Conservation (phyloP, 805 yeast species). For the Schizosaccharomyces cryophilus region DNA sequence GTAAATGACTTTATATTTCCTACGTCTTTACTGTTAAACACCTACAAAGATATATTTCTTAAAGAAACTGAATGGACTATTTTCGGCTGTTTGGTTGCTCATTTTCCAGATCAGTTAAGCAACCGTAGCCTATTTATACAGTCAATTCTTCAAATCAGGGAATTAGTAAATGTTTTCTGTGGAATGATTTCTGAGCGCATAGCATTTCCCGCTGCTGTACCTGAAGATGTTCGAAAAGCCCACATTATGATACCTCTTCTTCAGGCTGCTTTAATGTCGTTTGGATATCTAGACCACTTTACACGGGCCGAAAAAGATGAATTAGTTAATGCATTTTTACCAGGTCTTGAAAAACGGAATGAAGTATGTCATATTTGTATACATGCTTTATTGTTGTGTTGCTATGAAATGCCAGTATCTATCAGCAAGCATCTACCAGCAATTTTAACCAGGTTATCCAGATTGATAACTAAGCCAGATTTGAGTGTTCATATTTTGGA, state of each 20-base stretch:
- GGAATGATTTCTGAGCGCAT: constrained; percentile 28
- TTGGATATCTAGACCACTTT: constrained; percentile 33
- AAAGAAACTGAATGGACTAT: constrained; percentile 43
- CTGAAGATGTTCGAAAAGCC: constrained; percentile 24
- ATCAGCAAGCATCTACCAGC: constrained; percentile 36
- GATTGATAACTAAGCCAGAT: constrained; percentile 43
- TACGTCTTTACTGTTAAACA: constrained; percentile 21
- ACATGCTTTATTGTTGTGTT: constrained; percentile 49
- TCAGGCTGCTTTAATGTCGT: constrained; percentile 27
- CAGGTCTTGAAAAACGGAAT: constrained; percentile 51
- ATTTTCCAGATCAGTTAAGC: constrained; percentile 45
- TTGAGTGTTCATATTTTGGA: constrained; percentile 56
- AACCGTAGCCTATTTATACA: constrained; percentile 28
- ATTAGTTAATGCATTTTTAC: constrained; percentile 31
- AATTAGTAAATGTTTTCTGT: constrained; percentile 26
- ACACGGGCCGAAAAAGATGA: constrained; percentile 37
- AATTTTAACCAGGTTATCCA: constrained; percentile 8
- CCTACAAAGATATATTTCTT: constrained; percentile 26
- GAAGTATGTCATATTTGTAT: constrained; percentile 55
- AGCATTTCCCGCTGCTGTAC: constrained; percentile 22
- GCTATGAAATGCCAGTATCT: constrained; percentile 57
- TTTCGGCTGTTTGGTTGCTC: constrained; percentile 40
- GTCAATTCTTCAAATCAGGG: constrained; percentile 18
- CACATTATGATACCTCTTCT: constrained; percentile 45
- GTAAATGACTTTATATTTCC: not conserved